Base-by-base conservation (phyloP, 2,329 filamentous ascomycete genomes). In the Epichloe elymi region DNA sequence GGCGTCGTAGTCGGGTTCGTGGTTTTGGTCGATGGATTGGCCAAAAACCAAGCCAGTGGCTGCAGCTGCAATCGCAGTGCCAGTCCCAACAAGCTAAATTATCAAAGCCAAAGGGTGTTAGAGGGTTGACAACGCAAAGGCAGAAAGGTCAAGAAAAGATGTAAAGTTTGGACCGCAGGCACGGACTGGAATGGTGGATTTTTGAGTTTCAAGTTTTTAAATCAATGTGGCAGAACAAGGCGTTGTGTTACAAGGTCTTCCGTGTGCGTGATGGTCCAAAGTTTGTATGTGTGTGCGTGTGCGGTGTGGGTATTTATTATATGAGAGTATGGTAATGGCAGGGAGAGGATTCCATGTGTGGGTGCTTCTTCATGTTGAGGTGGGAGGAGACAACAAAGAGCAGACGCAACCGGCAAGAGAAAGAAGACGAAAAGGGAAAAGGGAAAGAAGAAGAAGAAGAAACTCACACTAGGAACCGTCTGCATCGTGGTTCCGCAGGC, bases 11-110 rank as follows among this genome's bases (percentile, higher is more conserved):
- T 65, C 37, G 39, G 15, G 23, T n/a, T 39, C 61, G 40, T 58
- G 60, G 43, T 62, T 64, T 54, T 67, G 60, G 58, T 77, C 73
- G 57, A 66, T 61, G 43, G 73, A 67, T 63, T 80, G 75, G 58
- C 75, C 78, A 64, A 82, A 80, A 57, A 76, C 75, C 55, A 82
- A 67, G 58, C 78, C 78, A 58, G 71, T 73, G 64, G 76, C 72
- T 58, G 78, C 78, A 61, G 77, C 76, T 67, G 78, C 78, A 63
- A 80, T 74, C 57, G 76, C 77, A 67, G 77, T 78, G 65, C 78
- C 76, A 58, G 78, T 75, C 65, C 77, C 78, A 67, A 80, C 74
- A 60, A 82, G 76, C 78, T 82, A 60, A 46, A 54, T 53, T 53
- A 54, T 54, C 49, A 47, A 54, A 54, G 56, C 8, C 51, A 61